Evolutionary conservation across 257 asterid species (phyloP), one percentile per base, ranked within the genome.

Genomic region (Salvia hispanica): DNA sequence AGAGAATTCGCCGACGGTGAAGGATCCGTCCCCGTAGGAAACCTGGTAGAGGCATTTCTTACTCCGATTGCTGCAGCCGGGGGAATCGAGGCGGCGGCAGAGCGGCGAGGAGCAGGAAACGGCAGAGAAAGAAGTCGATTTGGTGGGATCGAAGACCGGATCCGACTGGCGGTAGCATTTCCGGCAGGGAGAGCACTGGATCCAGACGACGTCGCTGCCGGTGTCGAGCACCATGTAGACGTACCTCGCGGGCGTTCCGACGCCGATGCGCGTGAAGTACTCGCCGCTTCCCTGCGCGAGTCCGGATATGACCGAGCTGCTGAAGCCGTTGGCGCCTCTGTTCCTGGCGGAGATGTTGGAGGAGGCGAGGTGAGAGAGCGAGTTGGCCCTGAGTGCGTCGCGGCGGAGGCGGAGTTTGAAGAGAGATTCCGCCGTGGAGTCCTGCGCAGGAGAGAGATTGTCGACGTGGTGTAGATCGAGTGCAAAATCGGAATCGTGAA

Each of bases 251-350:
- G 98, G 98, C 0, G 96, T 91, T 0, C 96, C 95, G 0, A 91
- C 70, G 2, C 98, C 98, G 3, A 91, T 36, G 77, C 96, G 94
- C 25, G 98, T 91, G 98, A 91, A 91, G 74, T 91, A 89, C 86
- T 91, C 98, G 4, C 98, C 96, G 52, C 60, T 28, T 40, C 60
- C 45, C 96, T 90, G 3, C 97, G 42, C 74, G 21, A 91, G 86
- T 9, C 98, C 96, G 10, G 96, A 91, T 28, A 76, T 40, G 2
- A 91, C 66, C 0, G 96, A 89, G 62, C 94, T 81, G 78, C 90
- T 85, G 74, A 91, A 91, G 16, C 77, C 90, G 8, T 78, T 68
- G 3, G 64, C 72, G 1, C 57, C 69, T 48, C 42, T 37, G 9
- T 31, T 13, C 71, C n/a, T n/a, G n/a, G n/a, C n/a, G n/a, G n/a